These are phyloP conservation scores for Coccomyxa sp. DNA, from an alignment of 139 green algal genomes.

Conservation along the genomic window DNA sequence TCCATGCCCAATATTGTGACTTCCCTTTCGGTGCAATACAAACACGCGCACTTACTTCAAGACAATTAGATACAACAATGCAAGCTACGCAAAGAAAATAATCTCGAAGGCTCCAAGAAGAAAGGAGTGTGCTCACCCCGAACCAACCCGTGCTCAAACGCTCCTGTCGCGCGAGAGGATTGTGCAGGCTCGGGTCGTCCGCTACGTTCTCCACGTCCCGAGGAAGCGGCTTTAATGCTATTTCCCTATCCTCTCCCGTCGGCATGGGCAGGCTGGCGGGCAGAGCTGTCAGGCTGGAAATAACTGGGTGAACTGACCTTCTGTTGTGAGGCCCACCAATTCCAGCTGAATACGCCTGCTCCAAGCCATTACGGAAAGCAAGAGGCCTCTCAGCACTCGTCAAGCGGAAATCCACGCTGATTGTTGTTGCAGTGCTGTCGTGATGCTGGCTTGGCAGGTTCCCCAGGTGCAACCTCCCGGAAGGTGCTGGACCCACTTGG, in stretches of 20 bases:
- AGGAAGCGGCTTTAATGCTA: slow-evolving; percentile 31
- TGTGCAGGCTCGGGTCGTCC: slow-evolving; percentile 56
- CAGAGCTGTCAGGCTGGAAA: not conserved
- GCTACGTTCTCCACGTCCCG: slow-evolving; percentile 35
- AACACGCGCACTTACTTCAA: too few relatives aligned
- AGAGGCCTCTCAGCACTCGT: not conserved
- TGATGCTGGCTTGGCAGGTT: too few relatives aligned
- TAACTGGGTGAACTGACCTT: not conserved
- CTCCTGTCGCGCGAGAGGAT: slow-evolving; percentile 53
- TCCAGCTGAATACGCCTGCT: not conserved
- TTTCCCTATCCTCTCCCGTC: not conserved
- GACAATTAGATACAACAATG: too few relatives aligned
- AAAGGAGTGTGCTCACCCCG: slow-evolving; percentile 41
- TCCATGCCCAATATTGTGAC: too few relatives aligned
- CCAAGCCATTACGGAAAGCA: not conserved
- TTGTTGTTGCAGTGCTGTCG: too few relatives aligned
- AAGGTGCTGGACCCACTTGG: too few relatives aligned
- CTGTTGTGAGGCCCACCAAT: not conserved
- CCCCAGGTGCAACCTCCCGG: too few relatives aligned
- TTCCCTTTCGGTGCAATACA: too few relatives aligned
- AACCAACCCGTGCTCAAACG: slow-evolving; percentile 83
- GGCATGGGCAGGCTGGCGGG: slow-evolving; percentile 1
- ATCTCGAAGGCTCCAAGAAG: too few relatives aligned
- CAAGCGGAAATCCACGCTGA: not conserved
- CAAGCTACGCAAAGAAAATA: too few relatives aligned